A percentile compares a stretch with the other conserved stretches of the same genome.
These are phyloP conservation scores for Leucogyrophana mollusca DNA, from an alignment of 768 basidiomycete genomes.

Conservation along the genomic window DNA sequence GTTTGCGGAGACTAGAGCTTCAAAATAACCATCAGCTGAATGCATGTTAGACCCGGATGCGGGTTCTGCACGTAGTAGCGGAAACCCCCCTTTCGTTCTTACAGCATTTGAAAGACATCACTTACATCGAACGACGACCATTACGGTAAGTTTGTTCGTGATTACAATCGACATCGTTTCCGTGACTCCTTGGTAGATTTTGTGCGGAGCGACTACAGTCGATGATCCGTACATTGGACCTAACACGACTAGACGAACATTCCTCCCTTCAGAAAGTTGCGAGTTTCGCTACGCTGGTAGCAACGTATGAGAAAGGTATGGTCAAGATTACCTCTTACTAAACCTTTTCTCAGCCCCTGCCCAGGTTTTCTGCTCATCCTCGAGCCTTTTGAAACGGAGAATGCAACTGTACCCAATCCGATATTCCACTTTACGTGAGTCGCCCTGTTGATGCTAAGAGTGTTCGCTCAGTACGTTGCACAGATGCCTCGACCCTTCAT, in stretches of 20 bases:
- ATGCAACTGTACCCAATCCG: slow-evolving; percentile 97
- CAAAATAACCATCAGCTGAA: slow-evolving; percentile 9
- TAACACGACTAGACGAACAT: slow-evolving; percentile 89
- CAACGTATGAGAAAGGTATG: slow-evolving; percentile 95
- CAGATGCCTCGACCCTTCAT: slow-evolving; percentile 95
- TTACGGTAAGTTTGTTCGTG: slow-evolving; percentile 58
- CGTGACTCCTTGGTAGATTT: slow-evolving; percentile 53
- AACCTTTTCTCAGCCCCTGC: background rate
- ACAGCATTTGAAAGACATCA: slow-evolving; percentile 98
- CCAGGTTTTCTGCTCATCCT: slow-evolving; percentile 93
- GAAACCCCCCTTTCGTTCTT: slow-evolving; percentile 97
- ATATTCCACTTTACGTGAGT: slow-evolving; percentile 95
- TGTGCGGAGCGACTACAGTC: slow-evolving; percentile 96
- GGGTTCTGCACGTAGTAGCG: slow-evolving; percentile 98
- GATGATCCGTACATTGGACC: slow-evolving; percentile 86
- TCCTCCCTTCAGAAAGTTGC: slow-evolving; percentile 93
- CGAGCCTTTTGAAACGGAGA: slow-evolving; percentile 98
- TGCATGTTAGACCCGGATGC: slow-evolving; percentile 85
- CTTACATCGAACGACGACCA: slow-evolving; percentile 94
- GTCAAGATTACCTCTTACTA: background rate
- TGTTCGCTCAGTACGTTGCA: slow-evolving; percentile 10
- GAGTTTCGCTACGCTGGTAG: slow-evolving; percentile 91
- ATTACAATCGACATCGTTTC: background rate
- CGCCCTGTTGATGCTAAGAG: slow-evolving; percentile 8
- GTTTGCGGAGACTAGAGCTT: slow-evolving; percentile 35